A percentile compares a stretch with the other conserved stretches of the same genome.
Evolutionary conservation across 345 rosid species (phyloP).

Genomic region (Punica granatum): DNA sequence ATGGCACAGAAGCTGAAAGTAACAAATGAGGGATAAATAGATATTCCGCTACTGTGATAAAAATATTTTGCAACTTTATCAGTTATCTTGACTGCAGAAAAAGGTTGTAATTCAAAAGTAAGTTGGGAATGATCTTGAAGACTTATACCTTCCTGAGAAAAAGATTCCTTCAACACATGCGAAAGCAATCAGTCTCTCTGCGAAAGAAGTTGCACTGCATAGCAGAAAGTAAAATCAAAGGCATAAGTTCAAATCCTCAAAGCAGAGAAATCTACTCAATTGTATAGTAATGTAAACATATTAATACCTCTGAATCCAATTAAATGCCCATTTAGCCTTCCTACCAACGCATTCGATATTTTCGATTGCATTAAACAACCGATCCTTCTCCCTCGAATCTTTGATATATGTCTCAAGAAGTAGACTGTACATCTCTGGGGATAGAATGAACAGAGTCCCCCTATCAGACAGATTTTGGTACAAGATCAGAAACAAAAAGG

Average conservation of each 20-base stretch:
- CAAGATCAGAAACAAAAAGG: slow-evolving; percentile 1
- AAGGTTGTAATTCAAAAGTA: neutral
- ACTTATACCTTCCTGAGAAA: slow-evolving; percentile 80
- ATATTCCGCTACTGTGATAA: neutral
- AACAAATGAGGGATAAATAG: slow-evolving; percentile 9
- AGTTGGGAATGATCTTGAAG: neutral
- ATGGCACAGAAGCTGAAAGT: slow-evolving; percentile 80
- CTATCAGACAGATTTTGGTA: slow-evolving; percentile 9
- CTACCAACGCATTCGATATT: slow-evolving; percentile 65
- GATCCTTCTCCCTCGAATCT: slow-evolving; percentile 74
- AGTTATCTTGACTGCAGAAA: neutral
- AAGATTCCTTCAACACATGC: slow-evolving; percentile 90
- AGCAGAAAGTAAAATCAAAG: neutral
- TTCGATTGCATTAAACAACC: slow-evolving; percentile 77
- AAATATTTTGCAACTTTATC: neutral
- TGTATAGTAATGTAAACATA: neutral
- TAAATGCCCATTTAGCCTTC: slow-evolving; percentile 80
- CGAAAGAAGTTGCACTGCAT: slow-evolving; percentile 67
- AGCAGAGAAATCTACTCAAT: neutral
- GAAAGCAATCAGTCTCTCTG: slow-evolving; percentile 79
- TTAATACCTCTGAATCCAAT: slow-evolving; percentile 70
- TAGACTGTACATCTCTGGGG: slow-evolving; percentile 83
- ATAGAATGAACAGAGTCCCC: slow-evolving; percentile 7
- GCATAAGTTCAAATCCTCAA: neutral
- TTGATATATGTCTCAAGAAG: slow-evolving; percentile 88